Evolutionary conservation across 805 yeast species (phyloP).

Genomic region (Candida nemodendra): DNA sequence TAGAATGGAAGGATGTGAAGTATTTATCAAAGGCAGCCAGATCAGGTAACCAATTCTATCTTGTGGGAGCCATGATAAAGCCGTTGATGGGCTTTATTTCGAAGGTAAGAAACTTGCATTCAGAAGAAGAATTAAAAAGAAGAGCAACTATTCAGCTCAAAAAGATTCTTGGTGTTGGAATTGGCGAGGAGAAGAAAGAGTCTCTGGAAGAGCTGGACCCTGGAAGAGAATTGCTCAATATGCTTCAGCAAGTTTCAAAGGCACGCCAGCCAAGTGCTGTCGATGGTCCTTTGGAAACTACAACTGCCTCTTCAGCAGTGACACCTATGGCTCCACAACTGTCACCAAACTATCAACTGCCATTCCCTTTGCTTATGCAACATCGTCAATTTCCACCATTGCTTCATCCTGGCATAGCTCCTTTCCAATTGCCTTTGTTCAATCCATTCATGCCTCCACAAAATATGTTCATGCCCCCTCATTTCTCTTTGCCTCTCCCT

Average conservation of each 20-base stretch:
- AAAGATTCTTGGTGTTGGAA: slow-evolving; percentile 57
- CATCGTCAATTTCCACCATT: slow-evolving; percentile 16
- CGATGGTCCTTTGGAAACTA: slow-evolving; percentile 2
- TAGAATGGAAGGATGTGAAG: slow-evolving; percentile 73
- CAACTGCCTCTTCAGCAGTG: slow-evolving; percentile 3
- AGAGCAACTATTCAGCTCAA: slow-evolving; percentile 68
- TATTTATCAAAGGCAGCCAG: slow-evolving; percentile 36
- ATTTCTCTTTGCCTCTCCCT: slow-evolving; percentile 17
- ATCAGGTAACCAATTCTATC: slow-evolving; percentile 36
- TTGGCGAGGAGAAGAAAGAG: slow-evolving; percentile 27
- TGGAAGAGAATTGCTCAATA: slow-evolving; percentile 71
- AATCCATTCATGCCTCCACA: slow-evolving; percentile 25
- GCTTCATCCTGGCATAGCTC: slow-evolving; percentile 17
- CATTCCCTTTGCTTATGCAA: slow-evolving; percentile 12
- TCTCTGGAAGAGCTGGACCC: slow-evolving; percentile 48
- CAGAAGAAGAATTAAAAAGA: slow-evolving; percentile 58
- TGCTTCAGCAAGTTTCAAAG: slow-evolving; percentile 50
- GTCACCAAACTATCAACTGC: slow-evolving; percentile 9
- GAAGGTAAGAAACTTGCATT: slow-evolving; percentile 45
- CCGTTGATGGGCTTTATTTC: slow-evolving; percentile 56
- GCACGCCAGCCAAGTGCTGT: slow-evolving; percentile 23
- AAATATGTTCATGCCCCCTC: slow-evolving; percentile 16
- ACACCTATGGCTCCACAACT: slow-evolving; percentile 9
- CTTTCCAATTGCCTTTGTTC: slow-evolving; percentile 26
- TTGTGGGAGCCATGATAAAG: slow-evolving; percentile 48